Percentiles rank a stretch among this genome's conserved stretches.
These are phyloP conservation scores for Fusarium sp. DNA, from an alignment of 2,329 filamentous ascomycete species.

Conservation along the genomic window DNA sequence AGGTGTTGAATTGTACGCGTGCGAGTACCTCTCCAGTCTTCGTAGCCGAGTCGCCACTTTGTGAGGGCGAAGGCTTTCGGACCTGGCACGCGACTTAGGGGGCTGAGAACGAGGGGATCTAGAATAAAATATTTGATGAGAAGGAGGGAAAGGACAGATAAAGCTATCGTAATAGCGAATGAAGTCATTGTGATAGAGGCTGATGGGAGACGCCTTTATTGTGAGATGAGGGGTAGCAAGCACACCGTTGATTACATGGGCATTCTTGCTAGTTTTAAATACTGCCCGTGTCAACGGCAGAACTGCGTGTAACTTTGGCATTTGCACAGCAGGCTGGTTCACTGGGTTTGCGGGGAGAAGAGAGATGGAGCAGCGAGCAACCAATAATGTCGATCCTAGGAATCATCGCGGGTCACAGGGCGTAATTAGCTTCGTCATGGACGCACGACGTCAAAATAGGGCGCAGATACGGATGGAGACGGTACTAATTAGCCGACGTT, in stretches of 20 bases:
- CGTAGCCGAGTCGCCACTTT: slow-evolving; percentile 59
- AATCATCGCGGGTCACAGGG: not conserved
- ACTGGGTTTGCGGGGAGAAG: not conserved
- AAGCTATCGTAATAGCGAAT: not conserved
- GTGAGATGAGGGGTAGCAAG: not conserved
- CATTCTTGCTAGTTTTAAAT: not conserved
- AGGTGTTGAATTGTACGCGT: slow-evolving; percentile 57
- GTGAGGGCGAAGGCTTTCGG: slow-evolving; percentile 51
- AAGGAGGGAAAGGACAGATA: not conserved
- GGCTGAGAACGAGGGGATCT: not conserved
- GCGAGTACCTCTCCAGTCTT: slow-evolving; percentile 58
- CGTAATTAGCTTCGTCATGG: not conserved
- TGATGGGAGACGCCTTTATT: not conserved
- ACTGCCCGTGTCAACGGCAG: not conserved
- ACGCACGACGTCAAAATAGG: not conserved
- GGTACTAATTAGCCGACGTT: not conserved
- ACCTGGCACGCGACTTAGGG: not conserved
- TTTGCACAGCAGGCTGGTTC: not conserved
- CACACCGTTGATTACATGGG: not conserved
- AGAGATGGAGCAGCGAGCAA: not conserved
- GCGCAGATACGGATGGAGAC: not conserved
- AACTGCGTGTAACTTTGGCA: not conserved
- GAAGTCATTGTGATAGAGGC: not conserved
- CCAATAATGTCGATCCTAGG: not conserved
- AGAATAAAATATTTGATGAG: not conserved